These are phyloP conservation scores for Cercospora sp. DNA, from an alignment of 2,329 filamentous ascomycete species.

Conservation along the genomic window DNA sequence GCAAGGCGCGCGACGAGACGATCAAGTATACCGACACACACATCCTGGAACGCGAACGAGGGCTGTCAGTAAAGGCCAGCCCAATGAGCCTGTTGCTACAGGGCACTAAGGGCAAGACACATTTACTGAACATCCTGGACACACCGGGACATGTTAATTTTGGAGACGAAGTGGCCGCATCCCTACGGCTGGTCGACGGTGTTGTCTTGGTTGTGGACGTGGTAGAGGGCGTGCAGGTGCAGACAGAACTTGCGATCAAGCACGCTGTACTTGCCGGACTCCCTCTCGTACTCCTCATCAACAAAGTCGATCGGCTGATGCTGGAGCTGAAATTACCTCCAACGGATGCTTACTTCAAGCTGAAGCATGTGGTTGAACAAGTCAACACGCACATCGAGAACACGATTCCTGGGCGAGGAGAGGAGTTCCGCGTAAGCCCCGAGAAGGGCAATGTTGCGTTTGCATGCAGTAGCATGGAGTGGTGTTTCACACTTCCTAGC, in stretches of 20 bases:
- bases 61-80: slow-evolving; percentile 85
- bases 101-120: slow-evolving; percentile 87
- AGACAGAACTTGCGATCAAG: slow-evolving; percentile 96
- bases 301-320: slow-evolving; percentile 96
- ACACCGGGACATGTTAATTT: slow-evolving; percentile 98
- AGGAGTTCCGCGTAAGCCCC: slow-evolving; percentile 78
- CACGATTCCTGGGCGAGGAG: slow-evolving; percentile 76
- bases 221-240: slow-evolving; percentile 97
- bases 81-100: slow-evolving; percentile 93
- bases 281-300: slow-evolving; percentile 85
- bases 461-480: slow-evolving; percentile 87
- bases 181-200: slow-evolving; percentile 83
- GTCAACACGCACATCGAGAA: slow-evolving; percentile 95
- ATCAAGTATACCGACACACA: slow-evolving; percentile 93
- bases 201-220: slow-evolving; percentile 93
- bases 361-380: slow-evolving; percentile 97
- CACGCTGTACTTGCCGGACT: slow-evolving; percentile 88
- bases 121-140: slow-evolving; percentile 91
- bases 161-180: slow-evolving; percentile 90
- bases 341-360: slow-evolving; percentile 95
- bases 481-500: slow-evolving; percentile 92
- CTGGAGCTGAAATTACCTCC: slow-evolving; percentile 92
- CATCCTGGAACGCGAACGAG: slow-evolving; percentile 82
- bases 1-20: slow-evolving; percentile 82
- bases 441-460: slow-evolving; percentile 99